Evolutionary conservation across 78 protist species (phyloP), one percentile per base, ranked within the genome.

Genomic region (Pelomyxa schiedti): DNA sequence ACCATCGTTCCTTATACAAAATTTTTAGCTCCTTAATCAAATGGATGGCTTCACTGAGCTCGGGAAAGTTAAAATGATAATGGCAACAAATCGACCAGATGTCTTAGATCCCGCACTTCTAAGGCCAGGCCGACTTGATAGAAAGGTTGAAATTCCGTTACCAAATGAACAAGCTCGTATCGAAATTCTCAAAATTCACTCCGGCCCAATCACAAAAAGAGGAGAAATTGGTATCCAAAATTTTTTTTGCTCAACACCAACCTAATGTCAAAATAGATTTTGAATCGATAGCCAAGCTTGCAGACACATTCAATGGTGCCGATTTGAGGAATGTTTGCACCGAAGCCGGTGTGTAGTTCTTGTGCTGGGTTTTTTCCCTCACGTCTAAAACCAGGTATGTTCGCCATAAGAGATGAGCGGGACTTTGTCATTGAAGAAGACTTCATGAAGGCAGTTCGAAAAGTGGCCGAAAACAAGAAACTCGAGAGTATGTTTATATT

Each of bases 21-120:
- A 2, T 72, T 43, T 43, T n/a, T n/a, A 86, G 92, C 87, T 98
- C 47, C 86, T 98, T 32, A 91, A 93, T 77, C 96, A 96, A 80
- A 89, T 96, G 80, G 99, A 98, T 75, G 99, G 99, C 4, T 98
- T 98, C 72, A 98, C 95, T 41, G 82, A 29, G 4, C 86, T 95
- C 1, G 97, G 93, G 64, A 75, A 89, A 64, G 99, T 96, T 29
- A 98, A 98, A 81, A 92, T 96, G 66, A 92, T 98, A 71, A 95
- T 95, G 97, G 99, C 99, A 35, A 97, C 99, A 41, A 97, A 97
- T 71, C 76, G 99, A 8, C 99, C 99, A 0, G 99, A 95, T 77
- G 90, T 84, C 36, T 89, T 97, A 43, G 99, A 97, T 64, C 97
- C 98, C 0, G 97, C 99, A 4, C 89, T 96, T 24, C 66, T 94